These are phyloP conservation scores for Sordariomycetes sp. DNA, from an alignment of 2,329 filamentous ascomycete genomes.

Conservation along the genomic window DNA sequence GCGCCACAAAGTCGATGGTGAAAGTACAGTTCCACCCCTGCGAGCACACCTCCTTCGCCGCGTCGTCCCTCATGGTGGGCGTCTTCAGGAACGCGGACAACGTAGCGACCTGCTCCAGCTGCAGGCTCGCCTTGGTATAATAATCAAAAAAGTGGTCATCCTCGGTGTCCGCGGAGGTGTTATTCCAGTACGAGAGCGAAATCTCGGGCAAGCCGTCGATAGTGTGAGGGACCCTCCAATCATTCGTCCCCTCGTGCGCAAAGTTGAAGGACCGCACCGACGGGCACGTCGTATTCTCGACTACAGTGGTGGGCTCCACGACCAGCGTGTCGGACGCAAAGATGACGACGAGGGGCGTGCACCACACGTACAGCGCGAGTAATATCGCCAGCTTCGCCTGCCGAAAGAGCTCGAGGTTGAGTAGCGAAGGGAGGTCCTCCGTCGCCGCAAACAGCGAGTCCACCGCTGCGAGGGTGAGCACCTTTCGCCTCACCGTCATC, in stretches of 20 bases:
- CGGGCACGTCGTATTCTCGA: slow-evolving; percentile 14
- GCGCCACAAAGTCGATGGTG: slow-evolving; percentile 17
- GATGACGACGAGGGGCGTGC: slow-evolving; percentile 22
- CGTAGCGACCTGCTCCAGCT: slow-evolving; percentile 14
- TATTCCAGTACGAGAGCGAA: slow-evolving; percentile 18
- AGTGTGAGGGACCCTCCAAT: slow-evolving; percentile 17
- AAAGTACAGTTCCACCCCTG: slow-evolving; percentile 20
- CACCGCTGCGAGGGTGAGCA: slow-evolving; percentile 9
- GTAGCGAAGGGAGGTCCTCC: slow-evolving; percentile 15
- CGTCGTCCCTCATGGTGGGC: slow-evolving; percentile 11
- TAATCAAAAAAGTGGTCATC: slow-evolving; percentile 18
- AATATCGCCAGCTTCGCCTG: slow-evolving; percentile 18
- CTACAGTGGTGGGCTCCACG: slow-evolving; percentile 13
- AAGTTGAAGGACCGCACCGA: slow-evolving; percentile 19
- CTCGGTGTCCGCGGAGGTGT: slow-evolving; percentile 10
- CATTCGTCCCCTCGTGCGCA: slow-evolving; percentile 16
- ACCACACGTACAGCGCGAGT: slow-evolving; percentile 21
- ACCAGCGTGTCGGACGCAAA: slow-evolving; percentile 22
- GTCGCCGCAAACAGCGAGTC: slow-evolving; percentile 19
- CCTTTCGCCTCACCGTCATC: slow-evolving; percentile 10
- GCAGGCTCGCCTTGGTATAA: slow-evolving; percentile 12
- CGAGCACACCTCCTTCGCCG: slow-evolving; percentile 17
- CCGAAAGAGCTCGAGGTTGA: slow-evolving; percentile 16
- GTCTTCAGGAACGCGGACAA: slow-evolving; percentile 13
- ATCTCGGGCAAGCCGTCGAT: slow-evolving; percentile 13